Evolutionary conservation across 441 rosid genomes (phyloP).

Genomic region (Populus hybrid): DNA sequence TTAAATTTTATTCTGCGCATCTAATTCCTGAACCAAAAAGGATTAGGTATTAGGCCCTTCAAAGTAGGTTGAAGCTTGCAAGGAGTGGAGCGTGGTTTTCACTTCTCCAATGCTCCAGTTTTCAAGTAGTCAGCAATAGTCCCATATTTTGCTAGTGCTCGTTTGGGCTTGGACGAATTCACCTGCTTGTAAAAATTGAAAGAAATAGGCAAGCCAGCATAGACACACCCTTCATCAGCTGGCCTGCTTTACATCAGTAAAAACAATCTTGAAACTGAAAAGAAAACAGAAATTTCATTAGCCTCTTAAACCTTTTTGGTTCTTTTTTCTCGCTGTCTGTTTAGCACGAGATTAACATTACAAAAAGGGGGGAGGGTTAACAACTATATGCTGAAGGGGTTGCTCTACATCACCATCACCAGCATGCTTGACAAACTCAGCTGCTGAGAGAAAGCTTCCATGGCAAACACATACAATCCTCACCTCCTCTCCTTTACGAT

Average conservation of each 20-base stretch:
- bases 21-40: neutral
- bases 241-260: neutral
- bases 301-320: slow-evolving; percentile 2
- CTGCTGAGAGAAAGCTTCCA: slow-evolving; percentile 73
- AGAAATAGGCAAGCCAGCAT: neutral
- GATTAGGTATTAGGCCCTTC: neutral
- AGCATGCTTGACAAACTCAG: slow-evolving; percentile 85
- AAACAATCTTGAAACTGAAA: neutral
- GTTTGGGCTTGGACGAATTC: neutral
- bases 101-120: neutral
- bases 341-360: slow-evolving; percentile 12
- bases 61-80: neutral
- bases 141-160: neutral
- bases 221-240: neutral
- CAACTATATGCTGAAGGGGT: slow-evolving; percentile 80
- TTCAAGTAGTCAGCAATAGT: neutral
- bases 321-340: neutral
- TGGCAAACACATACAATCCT: slow-evolving; percentile 94
- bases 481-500: slow-evolving; percentile 76
- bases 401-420: slow-evolving; percentile 79
- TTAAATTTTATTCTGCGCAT: neutral
- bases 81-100: neutral
- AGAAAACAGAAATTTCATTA: neutral
- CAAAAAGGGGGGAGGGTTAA: slow-evolving; percentile 48
- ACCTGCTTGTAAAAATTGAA: neutral